Evolutionary conservation across 2,329 filamentous ascomycete species (phyloP), one percentile per base, ranked within the genome.

Genomic region (Cladophialophora bantiana): DNA sequence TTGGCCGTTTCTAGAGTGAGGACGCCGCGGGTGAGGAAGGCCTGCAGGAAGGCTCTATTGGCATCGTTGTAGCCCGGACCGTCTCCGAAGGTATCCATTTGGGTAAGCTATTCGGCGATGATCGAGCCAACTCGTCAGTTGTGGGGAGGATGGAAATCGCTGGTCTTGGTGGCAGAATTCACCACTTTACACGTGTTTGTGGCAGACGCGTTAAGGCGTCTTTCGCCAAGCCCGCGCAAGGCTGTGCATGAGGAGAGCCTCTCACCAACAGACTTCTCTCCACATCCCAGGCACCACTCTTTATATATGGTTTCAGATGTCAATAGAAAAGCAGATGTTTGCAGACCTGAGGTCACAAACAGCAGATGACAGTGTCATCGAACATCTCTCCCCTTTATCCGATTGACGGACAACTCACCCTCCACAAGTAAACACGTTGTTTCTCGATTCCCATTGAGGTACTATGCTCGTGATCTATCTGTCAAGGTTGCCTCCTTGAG

Each of bases 31-130:
- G 91, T 88, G 78, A 97, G 84, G 72, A 99, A 89, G 57, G 92
- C 91, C 79, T 99, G 95, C 0, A 98, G 83, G 75, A 99, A 97
- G 7, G 94, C 94, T 65, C 93, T 90, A 77, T 97, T 91, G 68
- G 84, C 85, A 76, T 96, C 83, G 73, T 84, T 80, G 74, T 89
- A 89, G 54, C 58, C 67, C 31, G 45, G 7, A 3, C 9, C 31
- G 26, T 45, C 42, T 7, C 58, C 59, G 13, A 59, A 18, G 15
- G 54, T 55, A 6, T 66, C 55, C 68, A 70, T 68, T 18, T 31
- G 12, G 31, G 13, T 31, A 34, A 10, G 20, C 7, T 15, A 31
- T 20, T 59, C 55, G 6, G 20, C 3, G 13, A 26, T 38, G 18
- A 32, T 48, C 6, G 48, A 34, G 18, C 20, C 38, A 45, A 53